These are phyloP conservation scores for Xylariales sp. DNA, from an alignment of 2,329 filamentous ascomycete genomes.

Conservation along the genomic window DNA sequence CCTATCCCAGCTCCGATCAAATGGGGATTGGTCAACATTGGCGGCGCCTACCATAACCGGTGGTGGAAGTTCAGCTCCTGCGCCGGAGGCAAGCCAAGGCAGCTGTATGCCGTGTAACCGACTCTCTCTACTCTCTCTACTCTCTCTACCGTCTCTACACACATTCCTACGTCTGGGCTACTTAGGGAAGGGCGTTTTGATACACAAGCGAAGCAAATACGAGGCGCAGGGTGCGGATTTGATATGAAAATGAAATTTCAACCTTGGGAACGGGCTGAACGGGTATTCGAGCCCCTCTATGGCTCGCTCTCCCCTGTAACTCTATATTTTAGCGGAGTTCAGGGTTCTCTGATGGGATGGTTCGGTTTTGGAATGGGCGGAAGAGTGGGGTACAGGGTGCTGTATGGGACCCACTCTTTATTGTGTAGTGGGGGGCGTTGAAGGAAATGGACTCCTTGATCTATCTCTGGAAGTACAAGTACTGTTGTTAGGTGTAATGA, in stretches of 20 bases:
- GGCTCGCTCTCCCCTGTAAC: conserved; percentile 8
- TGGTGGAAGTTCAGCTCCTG: conserved; percentile 76
- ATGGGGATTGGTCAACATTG: conserved; percentile 70
- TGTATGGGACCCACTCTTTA: conserved; percentile 13
- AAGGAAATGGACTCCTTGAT: background rate
- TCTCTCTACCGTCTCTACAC: background rate
- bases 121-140: background rate
- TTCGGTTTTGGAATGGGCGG: background rate
- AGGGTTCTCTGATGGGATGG: background rate
- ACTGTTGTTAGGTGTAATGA: background rate
- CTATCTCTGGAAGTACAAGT: background rate
- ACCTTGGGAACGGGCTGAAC: background rate
- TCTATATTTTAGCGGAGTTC: conserved; percentile 17
- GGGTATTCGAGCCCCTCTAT: conserved; percentile 9
- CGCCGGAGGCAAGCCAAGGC: conserved; percentile 61
- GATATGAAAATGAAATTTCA: background rate
- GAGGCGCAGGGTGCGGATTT: conserved; percentile 2
- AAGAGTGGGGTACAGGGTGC: background rate
- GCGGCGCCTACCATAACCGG: conserved; percentile 64
- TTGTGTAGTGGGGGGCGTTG: conserved; percentile 14
- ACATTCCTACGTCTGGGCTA: background rate
- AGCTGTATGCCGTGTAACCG: conserved; percentile 61
- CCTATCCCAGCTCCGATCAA: conserved; percentile 70
- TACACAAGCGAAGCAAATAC: background rate
- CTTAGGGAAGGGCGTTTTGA: background rate